These are phyloP conservation scores for Penicillium silybi DNA, from an alignment of 495 filamentous ascomycete genomes.

Conservation along the genomic window DNA sequence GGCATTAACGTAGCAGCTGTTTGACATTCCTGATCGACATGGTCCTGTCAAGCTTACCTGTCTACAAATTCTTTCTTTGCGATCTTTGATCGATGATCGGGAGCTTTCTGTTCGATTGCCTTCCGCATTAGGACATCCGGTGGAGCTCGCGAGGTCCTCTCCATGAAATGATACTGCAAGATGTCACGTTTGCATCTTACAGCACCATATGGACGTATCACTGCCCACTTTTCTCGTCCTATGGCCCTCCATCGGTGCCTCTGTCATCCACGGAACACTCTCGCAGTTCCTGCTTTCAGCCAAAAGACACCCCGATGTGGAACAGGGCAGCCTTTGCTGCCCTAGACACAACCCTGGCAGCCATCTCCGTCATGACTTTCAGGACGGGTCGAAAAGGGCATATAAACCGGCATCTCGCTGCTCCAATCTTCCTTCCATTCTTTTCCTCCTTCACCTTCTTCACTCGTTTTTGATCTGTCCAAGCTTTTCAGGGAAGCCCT, in stretches of 20 bases:
- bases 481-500: constrained; percentile 17
- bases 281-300: constrained; percentile 22
- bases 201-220: constrained; percentile 12
- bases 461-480: constrained; percentile 38
- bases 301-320: constrained; percentile 14
- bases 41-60: not conserved
- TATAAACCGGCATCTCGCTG: constrained; percentile 29
- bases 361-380: constrained; percentile 15
- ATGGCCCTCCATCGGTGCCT: constrained; percentile 17
- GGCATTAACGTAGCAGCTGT: not conserved
- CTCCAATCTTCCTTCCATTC: not conserved
- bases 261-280: constrained; percentile 19
- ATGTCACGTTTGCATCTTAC: constrained; percentile 34
- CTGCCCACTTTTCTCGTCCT: constrained; percentile 10
- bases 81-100: constrained; percentile 1
- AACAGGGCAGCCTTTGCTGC: constrained; percentile 24
- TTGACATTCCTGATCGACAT: not conserved
- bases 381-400: constrained; percentile 13
- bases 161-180: constrained; percentile 26
- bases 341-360: constrained; percentile 34
- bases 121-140: constrained; percentile 29
- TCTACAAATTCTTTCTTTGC: not conserved
- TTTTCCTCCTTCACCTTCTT: constrained; percentile 30
- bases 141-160: constrained; percentile 5
- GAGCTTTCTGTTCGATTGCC: constrained; percentile 5